Percentiles rank a stretch among this genome's conserved stretches.
Conservation (phyloP, 2,329 filamentous ascomycete genomes). For the Diaporthe sp. region DNA sequence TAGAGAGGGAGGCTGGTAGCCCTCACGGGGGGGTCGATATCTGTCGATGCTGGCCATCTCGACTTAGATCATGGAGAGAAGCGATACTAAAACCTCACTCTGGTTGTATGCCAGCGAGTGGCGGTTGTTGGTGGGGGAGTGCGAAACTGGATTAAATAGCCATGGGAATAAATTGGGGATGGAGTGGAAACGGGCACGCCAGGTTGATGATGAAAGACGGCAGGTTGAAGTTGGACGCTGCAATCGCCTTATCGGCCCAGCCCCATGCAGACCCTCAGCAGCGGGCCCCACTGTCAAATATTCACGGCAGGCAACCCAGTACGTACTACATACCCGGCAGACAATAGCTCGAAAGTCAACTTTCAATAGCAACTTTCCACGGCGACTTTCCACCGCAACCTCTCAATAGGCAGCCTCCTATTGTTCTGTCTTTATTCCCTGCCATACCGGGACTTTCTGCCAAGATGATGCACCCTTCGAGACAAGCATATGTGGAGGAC, state of each 20-base stretch:
- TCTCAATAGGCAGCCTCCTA: background rate
- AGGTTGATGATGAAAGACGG: slow-evolving; percentile 23
- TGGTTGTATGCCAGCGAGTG: background rate
- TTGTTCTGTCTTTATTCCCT: background rate
- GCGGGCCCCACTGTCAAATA: background rate
- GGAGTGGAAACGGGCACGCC: slow-evolving; percentile 19
- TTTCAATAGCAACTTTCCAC: background rate
- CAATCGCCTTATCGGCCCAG: slow-evolving; percentile 23
- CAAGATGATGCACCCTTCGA: slow-evolving; percentile 83
- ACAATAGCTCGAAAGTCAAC: slow-evolving; percentile 21
- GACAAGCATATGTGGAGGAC: slow-evolving; percentile 95
- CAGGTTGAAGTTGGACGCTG: slow-evolving; percentile 19
- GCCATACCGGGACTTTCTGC: background rate
- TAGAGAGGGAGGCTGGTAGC: slow-evolving; percentile 64
- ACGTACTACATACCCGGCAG: slow-evolving; percentile 3
- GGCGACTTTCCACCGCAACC: background rate
- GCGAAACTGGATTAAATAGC: slow-evolving; percentile 3
- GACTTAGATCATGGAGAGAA: slow-evolving; percentile 36
- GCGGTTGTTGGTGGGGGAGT: slow-evolving; percentile 3
- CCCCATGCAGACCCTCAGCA: background rate
- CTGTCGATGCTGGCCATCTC: slow-evolving; percentile 70
- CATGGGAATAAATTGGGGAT: slow-evolving; percentile 17
- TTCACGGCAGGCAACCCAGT: background rate
- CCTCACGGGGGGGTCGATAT: slow-evolving; percentile 67
- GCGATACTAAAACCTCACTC: slow-evolving; percentile 14